A percentile compares a stretch with the other conserved stretches of the same genome.
phyloP scores from a whole-genome alignment of 2,329 filamentous ascomycete species.

The Elsinoe batatas region DNA sequence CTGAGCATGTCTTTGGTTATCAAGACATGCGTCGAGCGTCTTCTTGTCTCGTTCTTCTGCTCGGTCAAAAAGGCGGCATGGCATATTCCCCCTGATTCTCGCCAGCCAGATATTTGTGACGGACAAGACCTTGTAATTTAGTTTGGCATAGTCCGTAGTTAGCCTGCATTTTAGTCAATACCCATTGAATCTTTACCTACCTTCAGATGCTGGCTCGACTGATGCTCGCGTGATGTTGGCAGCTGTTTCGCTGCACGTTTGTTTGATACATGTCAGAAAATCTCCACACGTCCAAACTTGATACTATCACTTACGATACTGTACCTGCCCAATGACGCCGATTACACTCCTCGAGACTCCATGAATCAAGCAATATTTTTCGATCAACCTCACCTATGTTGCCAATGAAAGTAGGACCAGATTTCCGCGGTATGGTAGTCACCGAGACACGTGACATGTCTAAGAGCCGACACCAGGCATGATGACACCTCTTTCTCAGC shows the following conservation, averaged over 20 bases:
- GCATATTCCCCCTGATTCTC: conserved; percentile 1
- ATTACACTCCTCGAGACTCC: no score
- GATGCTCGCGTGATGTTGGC: no score
- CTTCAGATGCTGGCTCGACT: background rate
- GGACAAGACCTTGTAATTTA: conserved; percentile 8
- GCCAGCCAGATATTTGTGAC: background rate
- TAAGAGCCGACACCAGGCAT: background rate
- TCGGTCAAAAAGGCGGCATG: background rate
- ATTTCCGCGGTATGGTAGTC: no score
- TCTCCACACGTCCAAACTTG: no score
- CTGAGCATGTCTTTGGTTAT: background rate
- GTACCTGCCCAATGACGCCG: no score
- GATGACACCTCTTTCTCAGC: background rate
- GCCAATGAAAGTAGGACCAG: no score
- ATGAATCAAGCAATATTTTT: no score
- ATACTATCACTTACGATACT: no score
- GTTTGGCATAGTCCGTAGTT: conserved; percentile 5
- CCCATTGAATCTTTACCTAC: background rate
- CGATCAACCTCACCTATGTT: no score
- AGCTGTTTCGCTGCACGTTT: no score
- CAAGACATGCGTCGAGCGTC: background rate
- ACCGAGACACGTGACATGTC: no score
- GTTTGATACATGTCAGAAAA: background rate
- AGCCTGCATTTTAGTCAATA: background rate
- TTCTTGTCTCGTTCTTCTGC: conserved; percentile 1